These are phyloP conservation scores for Gnetum montanum DNA, from an alignment of 75 land plant species.

Conservation along the genomic window DNA sequence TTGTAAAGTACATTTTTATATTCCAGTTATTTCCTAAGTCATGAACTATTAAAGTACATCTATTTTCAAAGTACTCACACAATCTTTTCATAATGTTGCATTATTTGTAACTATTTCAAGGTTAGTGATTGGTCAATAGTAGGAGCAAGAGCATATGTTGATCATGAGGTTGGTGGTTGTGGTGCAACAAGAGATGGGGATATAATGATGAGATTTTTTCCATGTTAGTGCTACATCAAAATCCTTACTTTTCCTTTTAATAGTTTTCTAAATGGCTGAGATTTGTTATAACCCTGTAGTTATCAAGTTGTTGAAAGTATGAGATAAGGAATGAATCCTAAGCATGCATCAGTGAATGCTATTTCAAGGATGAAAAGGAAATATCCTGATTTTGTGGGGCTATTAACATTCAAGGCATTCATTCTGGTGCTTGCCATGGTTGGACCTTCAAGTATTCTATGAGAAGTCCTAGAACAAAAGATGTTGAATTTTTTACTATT, in stretches of 20 bases:
- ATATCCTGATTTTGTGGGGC: slow-evolving; percentile 89
- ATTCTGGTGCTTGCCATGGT: slow-evolving; percentile 95
- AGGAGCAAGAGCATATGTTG: slow-evolving; percentile 92
- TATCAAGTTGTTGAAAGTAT: slow-evolving; percentile 97
- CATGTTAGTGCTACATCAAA: slow-evolving; percentile 38
- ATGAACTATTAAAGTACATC: too few relatives aligned
- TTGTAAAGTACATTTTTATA: too few relatives aligned
- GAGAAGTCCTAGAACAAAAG: slow-evolving; percentile 52
- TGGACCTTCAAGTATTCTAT: slow-evolving; percentile 94
- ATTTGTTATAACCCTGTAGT: slow-evolving; percentile 27
- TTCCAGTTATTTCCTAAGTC: too few relatives aligned
- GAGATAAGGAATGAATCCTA: slow-evolving; percentile 81
- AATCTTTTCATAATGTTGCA: too few relatives aligned
- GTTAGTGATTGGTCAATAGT: slow-evolving; percentile 94
- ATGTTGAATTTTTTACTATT: slow-evolving; percentile 67
- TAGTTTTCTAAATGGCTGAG: too few relatives aligned
- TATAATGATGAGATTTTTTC: slow-evolving; percentile 98
- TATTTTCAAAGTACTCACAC: too few relatives aligned
- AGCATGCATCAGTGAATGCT: slow-evolving; percentile 73
- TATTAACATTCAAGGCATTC: slow-evolving; percentile 52
- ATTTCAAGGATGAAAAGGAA: slow-evolving; percentile 71
- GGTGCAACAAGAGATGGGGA: slow-evolving; percentile 99
- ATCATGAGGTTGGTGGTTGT: slow-evolving; percentile 93
- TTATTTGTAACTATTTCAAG: slow-evolving; percentile 37
- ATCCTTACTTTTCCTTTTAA: too few relatives aligned